phyloP scores from a whole-genome alignment of 768 basidiomycete species.

The Gautieria morchelliformis region DNA sequence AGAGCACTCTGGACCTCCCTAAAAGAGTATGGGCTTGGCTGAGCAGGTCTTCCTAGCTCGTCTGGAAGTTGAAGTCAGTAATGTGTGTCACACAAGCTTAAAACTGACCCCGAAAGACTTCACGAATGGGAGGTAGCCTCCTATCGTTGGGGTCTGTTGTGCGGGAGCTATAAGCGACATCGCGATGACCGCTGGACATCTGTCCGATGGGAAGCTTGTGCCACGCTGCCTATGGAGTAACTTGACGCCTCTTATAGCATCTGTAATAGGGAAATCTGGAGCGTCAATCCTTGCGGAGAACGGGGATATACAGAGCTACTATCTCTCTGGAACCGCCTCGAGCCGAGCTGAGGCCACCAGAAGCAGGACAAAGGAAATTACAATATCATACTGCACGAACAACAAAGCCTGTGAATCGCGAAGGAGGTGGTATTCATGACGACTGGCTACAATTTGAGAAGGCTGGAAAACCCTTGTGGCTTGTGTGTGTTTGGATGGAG shows the following conservation, averaged over 20 bases:
- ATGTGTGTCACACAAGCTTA: neutral
- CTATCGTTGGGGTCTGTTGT: neutral
- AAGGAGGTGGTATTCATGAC: no score
- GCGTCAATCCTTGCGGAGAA: no score
- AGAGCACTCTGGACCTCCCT: neutral
- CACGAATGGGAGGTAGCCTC: conserved; percentile 2
- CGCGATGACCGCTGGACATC: neutral
- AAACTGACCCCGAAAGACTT: conserved; percentile 1
- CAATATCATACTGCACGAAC: neutral
- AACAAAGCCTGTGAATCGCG: no score
- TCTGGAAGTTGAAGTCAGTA: neutral
- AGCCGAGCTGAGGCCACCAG: neutral
- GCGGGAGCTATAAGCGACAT: neutral
- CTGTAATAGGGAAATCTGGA: no score
- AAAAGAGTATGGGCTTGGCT: neutral
- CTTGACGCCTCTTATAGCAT: no score
- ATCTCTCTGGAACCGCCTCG: neutral
- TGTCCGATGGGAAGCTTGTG: no score
- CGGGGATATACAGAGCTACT: neutral
- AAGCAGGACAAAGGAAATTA: neutral
- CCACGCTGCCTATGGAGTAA: neutral
- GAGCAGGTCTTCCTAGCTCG: neutral
- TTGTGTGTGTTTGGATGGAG: no score
- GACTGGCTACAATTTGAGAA: no score
- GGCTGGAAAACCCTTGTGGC: no score